Evolutionary conservation across 257 asterid species (phyloP).

Genomic region (Gentiana dahurica): DNA sequence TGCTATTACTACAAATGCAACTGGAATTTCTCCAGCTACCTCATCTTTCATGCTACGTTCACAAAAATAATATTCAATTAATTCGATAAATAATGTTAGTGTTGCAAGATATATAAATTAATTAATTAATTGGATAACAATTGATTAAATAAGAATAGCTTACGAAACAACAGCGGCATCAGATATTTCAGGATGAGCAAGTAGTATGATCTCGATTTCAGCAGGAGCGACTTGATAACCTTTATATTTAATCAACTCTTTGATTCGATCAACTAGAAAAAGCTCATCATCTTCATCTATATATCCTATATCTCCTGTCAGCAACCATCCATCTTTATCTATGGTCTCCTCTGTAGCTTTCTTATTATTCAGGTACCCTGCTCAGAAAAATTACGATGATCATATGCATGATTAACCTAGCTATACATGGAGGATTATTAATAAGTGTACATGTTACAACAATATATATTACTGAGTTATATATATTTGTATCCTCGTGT

Average conservation of each 20-base stretch:
- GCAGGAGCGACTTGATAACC: slow-evolving; percentile 45
- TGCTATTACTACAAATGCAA: too few species aligned
- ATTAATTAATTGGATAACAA: too few species aligned
- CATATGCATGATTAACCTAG: too few species aligned
- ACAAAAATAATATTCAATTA: too few species aligned
- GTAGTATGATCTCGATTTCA: slow-evolving; percentile 30
- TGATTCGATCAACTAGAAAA: slow-evolving; percentile 30
- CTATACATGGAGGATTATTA: too few species aligned
- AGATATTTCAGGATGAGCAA: slow-evolving; percentile 19
- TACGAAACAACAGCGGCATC: slow-evolving; percentile 41
- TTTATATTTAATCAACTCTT: slow-evolving; percentile 34
- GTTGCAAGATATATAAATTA: too few species aligned
- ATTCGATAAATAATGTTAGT: too few species aligned
- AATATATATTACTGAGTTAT: too few species aligned
- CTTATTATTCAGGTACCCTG: slow-evolving; percentile 29
- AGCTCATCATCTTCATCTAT: slow-evolving; percentile 28
- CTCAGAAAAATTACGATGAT: neutral
- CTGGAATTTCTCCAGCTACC: too few species aligned
- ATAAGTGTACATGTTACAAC: too few species aligned
- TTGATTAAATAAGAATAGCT: neutral
- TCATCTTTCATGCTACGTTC: too few species aligned
- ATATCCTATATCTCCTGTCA: slow-evolving; percentile 35
- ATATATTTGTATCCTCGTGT: too few species aligned
- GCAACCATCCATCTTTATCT: slow-evolving; percentile 37
- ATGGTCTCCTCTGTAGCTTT: slow-evolving; percentile 23